Percentiles rank a stretch among this genome's conserved stretches.
Evolutionary conservation across 2,329 filamentous ascomycete species (phyloP).

Genomic region (Apiospora hydei): DNA sequence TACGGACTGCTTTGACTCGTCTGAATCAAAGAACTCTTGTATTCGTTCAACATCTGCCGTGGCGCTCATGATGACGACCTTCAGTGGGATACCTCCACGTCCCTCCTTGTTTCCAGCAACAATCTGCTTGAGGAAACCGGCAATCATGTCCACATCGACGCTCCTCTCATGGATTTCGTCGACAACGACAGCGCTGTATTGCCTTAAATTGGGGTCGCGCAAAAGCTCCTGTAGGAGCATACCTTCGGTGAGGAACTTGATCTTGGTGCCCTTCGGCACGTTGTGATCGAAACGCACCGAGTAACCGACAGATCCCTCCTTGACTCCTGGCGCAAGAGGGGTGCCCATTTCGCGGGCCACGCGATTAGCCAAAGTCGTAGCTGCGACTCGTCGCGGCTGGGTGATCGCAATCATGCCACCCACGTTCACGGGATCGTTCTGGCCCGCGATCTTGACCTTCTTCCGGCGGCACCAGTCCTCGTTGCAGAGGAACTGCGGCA

Average conservation of each 20-base stretch:
- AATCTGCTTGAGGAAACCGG: conserved; percentile 87
- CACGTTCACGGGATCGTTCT: conserved; percentile 57
- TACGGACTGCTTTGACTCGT: conserved; percentile 33
- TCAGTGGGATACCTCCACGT: conserved; percentile 77
- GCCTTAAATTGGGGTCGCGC: conserved; percentile 78
- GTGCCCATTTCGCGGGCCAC: conserved; percentile 80
- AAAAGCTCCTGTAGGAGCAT: conserved; percentile 96
- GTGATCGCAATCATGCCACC: conserved; percentile 91
- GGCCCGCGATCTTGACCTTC: conserved; percentile 56
- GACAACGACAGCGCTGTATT: conserved; percentile 90
- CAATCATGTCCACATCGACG: conserved; percentile 88
- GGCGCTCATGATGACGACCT: conserved; percentile 96
- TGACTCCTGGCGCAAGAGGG: conserved; percentile 51
- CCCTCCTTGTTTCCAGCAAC: conserved; percentile 67
- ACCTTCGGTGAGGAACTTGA: conserved; percentile 96
- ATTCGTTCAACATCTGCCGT: conserved; percentile 88
- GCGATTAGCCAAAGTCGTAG: conserved; percentile 86
- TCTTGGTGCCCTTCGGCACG: conserved; percentile 78
- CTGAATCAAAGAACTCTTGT: conserved; percentile 70
- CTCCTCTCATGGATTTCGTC: conserved; percentile 98
- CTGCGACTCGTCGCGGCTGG: conserved; percentile 91
- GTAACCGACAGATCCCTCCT: conserved; percentile 76
- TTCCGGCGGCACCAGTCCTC: conserved; percentile 80
- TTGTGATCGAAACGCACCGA: conserved; percentile 94
- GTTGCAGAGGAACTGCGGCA: conserved; percentile 84